Evolutionary conservation across 1,139 yeast species (phyloP), one percentile per base, ranked within the genome.

Genomic region (Sugiyamaella japonica): DNA sequence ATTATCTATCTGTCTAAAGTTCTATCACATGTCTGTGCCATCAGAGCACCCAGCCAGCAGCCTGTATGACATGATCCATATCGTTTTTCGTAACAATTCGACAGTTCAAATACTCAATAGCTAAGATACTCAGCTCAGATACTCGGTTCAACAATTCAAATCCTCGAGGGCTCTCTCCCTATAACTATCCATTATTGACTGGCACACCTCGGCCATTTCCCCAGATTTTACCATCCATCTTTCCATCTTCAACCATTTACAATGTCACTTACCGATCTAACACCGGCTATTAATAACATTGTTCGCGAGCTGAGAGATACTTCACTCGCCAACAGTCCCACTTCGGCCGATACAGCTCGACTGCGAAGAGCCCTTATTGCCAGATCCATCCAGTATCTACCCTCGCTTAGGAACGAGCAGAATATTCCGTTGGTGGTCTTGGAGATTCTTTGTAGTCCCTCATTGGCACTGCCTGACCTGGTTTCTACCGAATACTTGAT

Each of bases 351-450:
- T 17, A 16, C 38, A n/a, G 16, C 39, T 12, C 15, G 31, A 16
- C 50, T 15, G 43, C n/a, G 45, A 31, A 48, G 40, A 32, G 39
- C 46, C 1, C 51, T 48, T 40, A 41, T 38, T 20, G 36, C 20
- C 16, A 80, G 81, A 61, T 61, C 82, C 9, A 83, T 78, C 46
- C 81, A 83, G 63, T 83, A 83, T 64, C 69, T 85, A 38, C 90
- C 93, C 0, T 78, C 76, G 39, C 73, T 86, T 44, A 84, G 83
- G 63, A 78, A 80, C 53, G 82, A 78, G 53, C 76, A 74, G 54
- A 86, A 86, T 64, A 69, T 86, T 34, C 70, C 77, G 39, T 65
- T 84, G 3, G 66, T 86, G 4, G 66, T 84, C 2, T 72, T 77
- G 15, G 78, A 81, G 52, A 75, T 85, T 48, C 68, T 84, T 51